Evolutionary conservation across 2,329 filamentous ascomycete species (phyloP).

Genomic region (Xylaria sp.): DNA sequence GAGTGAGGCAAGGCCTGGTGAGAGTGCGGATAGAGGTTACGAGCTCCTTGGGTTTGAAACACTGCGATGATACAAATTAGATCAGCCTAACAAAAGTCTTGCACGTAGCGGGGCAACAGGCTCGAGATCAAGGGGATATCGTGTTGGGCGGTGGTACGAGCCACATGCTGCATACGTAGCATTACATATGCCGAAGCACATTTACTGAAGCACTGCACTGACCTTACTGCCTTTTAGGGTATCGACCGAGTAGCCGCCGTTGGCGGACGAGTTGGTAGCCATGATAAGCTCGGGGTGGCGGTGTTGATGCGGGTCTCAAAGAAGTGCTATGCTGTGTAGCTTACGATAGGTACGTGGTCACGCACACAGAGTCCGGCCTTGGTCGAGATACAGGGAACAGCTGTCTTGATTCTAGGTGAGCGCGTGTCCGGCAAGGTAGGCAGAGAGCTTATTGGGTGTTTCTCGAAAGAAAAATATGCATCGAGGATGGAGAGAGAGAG

Average conservation of each 20-base stretch:
- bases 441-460: not conserved
- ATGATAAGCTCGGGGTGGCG: slow-evolving; percentile 44
- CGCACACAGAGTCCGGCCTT: not conserved
- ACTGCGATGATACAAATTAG: slow-evolving; percentile 36
- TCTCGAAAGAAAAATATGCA: not conserved
- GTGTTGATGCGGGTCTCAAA: slow-evolving; percentile 27
- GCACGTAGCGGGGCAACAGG: not conserved
- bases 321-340: slow-evolving; percentile 3
- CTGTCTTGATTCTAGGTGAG: slow-evolving; percentile 30
- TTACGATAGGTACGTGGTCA: slow-evolving; percentile 8
- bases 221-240: slow-evolving; percentile 61
- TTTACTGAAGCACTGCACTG: slow-evolving; percentile 38
- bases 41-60: slow-evolving; percentile 36
- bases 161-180: too few species aligned
- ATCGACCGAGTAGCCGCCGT: slow-evolving; percentile 56
- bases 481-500: not conserved
- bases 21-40: not conserved
- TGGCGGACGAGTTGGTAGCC: slow-evolving; percentile 50
- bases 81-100: slow-evolving; percentile 41
- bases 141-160: not conserved
- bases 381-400: slow-evolving; percentile 26
- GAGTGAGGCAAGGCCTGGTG: not conserved
- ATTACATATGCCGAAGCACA: not conserved
- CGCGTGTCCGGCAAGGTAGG: not conserved
- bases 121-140: not conserved